phyloP scores from a whole-genome alignment of 306 rosid genomes.

The Vachellia collinsii region DNA sequence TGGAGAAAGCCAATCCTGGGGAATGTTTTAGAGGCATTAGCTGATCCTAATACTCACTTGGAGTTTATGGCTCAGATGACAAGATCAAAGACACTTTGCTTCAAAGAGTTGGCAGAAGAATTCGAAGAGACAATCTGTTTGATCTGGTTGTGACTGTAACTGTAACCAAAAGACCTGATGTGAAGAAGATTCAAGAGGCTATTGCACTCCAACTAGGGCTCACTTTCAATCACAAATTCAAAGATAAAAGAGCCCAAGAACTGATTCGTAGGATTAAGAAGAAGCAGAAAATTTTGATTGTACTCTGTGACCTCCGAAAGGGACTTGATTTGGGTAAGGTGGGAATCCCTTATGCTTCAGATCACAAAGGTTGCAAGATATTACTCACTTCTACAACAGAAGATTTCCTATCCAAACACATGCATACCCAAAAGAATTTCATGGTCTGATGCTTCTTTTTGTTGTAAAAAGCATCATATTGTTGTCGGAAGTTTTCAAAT shows the following conservation, averaged over 20 bases:
- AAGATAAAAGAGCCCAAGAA: not conserved
- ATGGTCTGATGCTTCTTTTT: too few relatives aligned
- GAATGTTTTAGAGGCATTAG: not conserved
- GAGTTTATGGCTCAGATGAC: not conserved
- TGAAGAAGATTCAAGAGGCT: not conserved
- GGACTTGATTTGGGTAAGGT: not conserved
- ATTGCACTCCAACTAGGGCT: not conserved
- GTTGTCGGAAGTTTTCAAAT: too few relatives aligned
- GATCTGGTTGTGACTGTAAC: not conserved
- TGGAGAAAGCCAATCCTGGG: not conserved
- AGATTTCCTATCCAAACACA: too few relatives aligned
- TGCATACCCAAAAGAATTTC: too few relatives aligned
- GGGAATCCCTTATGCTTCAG: too few relatives aligned
- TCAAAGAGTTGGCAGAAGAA: not conserved
- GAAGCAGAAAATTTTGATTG: not conserved
- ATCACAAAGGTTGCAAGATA: too few relatives aligned
- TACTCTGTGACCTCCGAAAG: not conserved
- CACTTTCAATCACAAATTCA: not conserved
- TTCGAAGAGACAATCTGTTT: not conserved
- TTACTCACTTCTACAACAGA: too few relatives aligned
- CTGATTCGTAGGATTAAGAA: not conserved
- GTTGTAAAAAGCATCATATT: too few relatives aligned
- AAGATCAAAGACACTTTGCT: not conserved
- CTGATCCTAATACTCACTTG: conserved; percentile 5
- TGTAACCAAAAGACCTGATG: not conserved